Evolutionary conservation across 345 rosid genomes (phyloP).

Genomic region (Gossypium bickii): DNA sequence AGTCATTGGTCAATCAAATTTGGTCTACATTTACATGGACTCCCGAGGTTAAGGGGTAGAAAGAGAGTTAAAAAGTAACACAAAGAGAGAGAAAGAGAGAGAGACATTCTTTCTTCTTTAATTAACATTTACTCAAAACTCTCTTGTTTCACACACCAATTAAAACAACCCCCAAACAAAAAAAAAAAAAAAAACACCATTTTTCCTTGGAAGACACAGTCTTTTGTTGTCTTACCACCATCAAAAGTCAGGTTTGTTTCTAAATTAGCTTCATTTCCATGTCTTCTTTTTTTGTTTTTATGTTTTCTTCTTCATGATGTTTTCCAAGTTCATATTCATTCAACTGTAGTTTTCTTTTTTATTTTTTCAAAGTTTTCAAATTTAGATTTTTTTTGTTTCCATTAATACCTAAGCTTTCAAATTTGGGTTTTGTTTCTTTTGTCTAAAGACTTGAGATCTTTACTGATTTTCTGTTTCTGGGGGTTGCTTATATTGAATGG

Average conservation of each 20-base stretch:
- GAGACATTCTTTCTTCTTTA: neutral
- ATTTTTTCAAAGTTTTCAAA: neutral
- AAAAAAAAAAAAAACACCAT: neutral
- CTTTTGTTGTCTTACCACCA: slow-evolving; percentile 3
- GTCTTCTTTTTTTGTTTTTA: neutral
- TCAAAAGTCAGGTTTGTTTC: slow-evolving; percentile 6
- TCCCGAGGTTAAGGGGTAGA: neutral
- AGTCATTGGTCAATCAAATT: neutral
- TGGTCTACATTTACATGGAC: neutral
- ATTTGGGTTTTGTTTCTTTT: slow-evolving; percentile 11
- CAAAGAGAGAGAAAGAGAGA: neutral
- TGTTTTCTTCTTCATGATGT: neutral
- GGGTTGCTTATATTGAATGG: neutral
- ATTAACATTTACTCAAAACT: slow-evolving; percentile 2
- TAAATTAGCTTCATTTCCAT: slow-evolving; percentile 11
- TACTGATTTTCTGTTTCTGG: neutral
- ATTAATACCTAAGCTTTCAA: neutral
- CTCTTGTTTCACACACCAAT: neutral
- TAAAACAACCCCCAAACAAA: neutral
- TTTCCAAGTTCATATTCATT: neutral
- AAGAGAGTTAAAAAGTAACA: neutral
- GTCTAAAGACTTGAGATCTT: slow-evolving; percentile 7
- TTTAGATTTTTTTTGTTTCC: neutral
- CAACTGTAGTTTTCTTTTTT: neutral
- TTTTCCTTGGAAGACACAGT: neutral